These are phyloP conservation scores for Aspergillus olivimuriae DNA, from an alignment of 495 filamentous ascomycete species.

Conservation along the genomic window DNA sequence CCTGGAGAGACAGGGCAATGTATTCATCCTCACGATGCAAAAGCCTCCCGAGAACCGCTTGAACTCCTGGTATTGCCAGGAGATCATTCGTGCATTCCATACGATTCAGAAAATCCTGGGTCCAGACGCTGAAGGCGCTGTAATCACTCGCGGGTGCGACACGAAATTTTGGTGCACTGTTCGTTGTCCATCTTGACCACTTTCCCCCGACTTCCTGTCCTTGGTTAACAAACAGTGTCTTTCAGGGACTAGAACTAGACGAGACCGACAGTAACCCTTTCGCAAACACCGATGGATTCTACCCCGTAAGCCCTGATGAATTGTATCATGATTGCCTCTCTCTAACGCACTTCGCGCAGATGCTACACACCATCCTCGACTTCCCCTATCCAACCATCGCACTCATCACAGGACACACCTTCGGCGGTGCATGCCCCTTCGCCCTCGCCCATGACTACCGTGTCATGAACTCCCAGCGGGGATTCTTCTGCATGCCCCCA, in stretches of 20 bases:
- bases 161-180: conserved; percentile 48
- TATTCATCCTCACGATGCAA: conserved; percentile 46
- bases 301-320: conserved; percentile 18
- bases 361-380: conserved; percentile 45
- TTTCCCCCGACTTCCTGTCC: no score
- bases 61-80: conserved; percentile 39
- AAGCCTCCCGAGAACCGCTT: conserved; percentile 45
- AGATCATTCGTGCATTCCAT: conserved; percentile 41
- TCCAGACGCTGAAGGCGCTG: conserved; percentile 35
- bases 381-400: conserved; percentile 48
- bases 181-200: conserved; percentile 1
- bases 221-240: no score
- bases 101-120: conserved; percentile 35
- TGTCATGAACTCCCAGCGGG: conserved; percentile 44
- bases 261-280: conserved; percentile 41
- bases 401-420: conserved; percentile 45
- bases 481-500: conserved; percentile 44
- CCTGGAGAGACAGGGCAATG: conserved; percentile 25
- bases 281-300: conserved; percentile 46
- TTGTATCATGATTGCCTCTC: neutral
- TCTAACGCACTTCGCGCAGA: conserved; percentile 3
- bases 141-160: conserved; percentile 42
- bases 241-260: conserved; percentile 43
- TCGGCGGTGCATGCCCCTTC: conserved; percentile 44
- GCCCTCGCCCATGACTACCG: conserved; percentile 45